Percentiles rank a stretch among this genome's conserved stretches.
These are phyloP conservation scores for Aspergillaceae sp. DNA, from an alignment of 2,329 filamentous ascomycete genomes.

Conservation along the genomic window DNA sequence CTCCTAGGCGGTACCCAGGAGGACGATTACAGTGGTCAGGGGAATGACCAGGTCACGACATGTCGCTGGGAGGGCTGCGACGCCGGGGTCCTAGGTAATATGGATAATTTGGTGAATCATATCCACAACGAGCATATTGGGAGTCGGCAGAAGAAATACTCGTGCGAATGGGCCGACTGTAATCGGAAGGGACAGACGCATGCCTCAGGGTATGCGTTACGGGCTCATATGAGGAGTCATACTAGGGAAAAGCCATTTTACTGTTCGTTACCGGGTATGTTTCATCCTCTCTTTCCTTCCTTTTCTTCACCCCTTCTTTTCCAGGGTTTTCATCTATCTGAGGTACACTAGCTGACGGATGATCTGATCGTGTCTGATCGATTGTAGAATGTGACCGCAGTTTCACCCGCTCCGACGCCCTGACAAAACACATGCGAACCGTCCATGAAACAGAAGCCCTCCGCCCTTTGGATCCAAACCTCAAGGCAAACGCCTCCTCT, in stretches of 20 bases:
- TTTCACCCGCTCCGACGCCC: conserved; percentile 89
- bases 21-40: conserved; percentile 61
- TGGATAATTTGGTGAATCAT: conserved; percentile 73
- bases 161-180: conserved; percentile 96
- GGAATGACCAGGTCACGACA: conserved; percentile 64
- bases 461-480: conserved; percentile 51
- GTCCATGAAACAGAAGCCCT: conserved; percentile 95
- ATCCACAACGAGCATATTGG: conserved; percentile 93
- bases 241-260: conserved; percentile 98
- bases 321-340: too few relatives aligned
- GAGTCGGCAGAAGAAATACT: conserved; percentile 87
- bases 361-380: too few relatives aligned
- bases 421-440: conserved; percentile 97
- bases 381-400: conserved; percentile 83
- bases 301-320: too few relatives aligned
- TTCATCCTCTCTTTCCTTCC: too few relatives aligned
- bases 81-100: conserved; percentile 63
- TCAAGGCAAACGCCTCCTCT: conserved; percentile 27
- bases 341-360: too few relatives aligned
- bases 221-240: conserved; percentile 96
- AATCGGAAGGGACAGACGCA: conserved; percentile 80
- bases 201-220: conserved; percentile 88
- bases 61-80: conserved; percentile 72
- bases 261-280: conserved; percentile 79
- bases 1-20: conserved; percentile 35